Base-by-base conservation (phyloP, 306 rosid species). In the Urtica urens region DNA sequence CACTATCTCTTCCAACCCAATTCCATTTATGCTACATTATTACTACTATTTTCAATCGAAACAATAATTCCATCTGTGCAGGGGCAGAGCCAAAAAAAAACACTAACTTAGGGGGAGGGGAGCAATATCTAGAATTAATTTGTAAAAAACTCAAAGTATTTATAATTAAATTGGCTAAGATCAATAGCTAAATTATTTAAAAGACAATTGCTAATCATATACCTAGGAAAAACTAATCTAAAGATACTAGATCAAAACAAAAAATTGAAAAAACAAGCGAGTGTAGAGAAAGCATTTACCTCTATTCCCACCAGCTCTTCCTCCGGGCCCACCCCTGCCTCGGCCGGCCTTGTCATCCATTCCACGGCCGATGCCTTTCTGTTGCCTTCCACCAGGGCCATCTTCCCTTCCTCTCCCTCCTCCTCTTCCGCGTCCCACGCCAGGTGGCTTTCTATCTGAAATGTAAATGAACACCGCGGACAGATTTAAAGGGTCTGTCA, bases 391-490 rank as follows among this genome's bases (percentile, higher is more conserved):
- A 46, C 90, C 86, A 38, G 90, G 44, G 52, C 74, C 92, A 22
- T 92, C 99, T 23, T 86, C 83, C 25, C 99, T 72, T 21, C 62
- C 52, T 71, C 99, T 78, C 58, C 99, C 99, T 64, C 99, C 81
- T 46, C 99, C 99, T 64, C 99, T 85, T 46, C 99, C 96, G 13
- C 95, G 96, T 7, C 99, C 99, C 40, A 92, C 94, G 20, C 94
- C 93, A 59, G 87, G 99, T 23, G 99, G 99, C 66, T 79, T 92
- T 58, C 99, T 82, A 59, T 92, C 96, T 92, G 63, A 44, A 55
- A 29, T 35, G 10, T 3, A 35, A 13, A 35, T 10, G 27, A 28
- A 43, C 33, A 42, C 16, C 25, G 33, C 30, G 0, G 53, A 45
- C 1, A 35, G 14, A 29, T 10, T 7, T 7, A n/a, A 15, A 25